These are phyloP conservation scores for Nannochloropsis gaditana DNA, from an alignment of 108 stramenopile species.

Conservation along the genomic window DNA sequence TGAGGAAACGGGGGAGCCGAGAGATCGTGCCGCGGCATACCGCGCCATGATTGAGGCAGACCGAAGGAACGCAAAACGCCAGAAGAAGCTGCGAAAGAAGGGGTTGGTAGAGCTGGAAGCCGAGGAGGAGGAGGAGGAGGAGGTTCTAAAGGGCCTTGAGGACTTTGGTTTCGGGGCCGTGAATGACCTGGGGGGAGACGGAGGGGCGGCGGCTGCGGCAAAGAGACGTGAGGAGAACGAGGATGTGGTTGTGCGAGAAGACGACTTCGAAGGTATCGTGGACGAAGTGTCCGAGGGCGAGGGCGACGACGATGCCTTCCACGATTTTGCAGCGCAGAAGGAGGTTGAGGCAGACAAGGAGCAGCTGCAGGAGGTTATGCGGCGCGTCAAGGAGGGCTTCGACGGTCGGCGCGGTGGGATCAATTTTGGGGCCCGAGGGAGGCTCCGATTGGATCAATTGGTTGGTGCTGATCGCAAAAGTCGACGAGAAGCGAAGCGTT, in stretches of 20 bases:
- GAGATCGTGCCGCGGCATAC: slow-evolving; percentile 40
- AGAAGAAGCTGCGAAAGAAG: slow-evolving; percentile 31
- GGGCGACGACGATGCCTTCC: slow-evolving; percentile 41
- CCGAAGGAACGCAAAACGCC: slow-evolving; percentile 18
- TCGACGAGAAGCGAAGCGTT: slow-evolving; percentile 41
- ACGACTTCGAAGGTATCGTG: slow-evolving; percentile 49
- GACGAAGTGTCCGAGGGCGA: slow-evolving; percentile 48
- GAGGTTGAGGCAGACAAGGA: slow-evolving; percentile 27
- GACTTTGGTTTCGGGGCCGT: slow-evolving; percentile 48
- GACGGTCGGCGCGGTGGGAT: slow-evolving; percentile 34
- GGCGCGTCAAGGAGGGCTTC: slow-evolving; percentile 46
- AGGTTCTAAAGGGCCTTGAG: slow-evolving; percentile 41
- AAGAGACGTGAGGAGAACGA: slow-evolving; percentile 36
- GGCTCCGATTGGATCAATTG: slow-evolving; percentile 42
- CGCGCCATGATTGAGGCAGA: slow-evolving; percentile 45
- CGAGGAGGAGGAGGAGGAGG: slow-evolving; percentile 51
- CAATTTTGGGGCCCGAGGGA: slow-evolving; percentile 31
- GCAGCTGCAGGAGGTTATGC: slow-evolving; percentile 23
- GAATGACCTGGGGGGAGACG: background rate
- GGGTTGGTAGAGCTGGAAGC: slow-evolving; percentile 45
- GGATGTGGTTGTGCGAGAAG: slow-evolving; percentile 36
- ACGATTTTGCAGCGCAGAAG: slow-evolving; percentile 34
- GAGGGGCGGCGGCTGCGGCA: background rate
- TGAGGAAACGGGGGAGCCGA: slow-evolving; percentile 31
- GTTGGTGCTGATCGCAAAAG: slow-evolving; percentile 44